Evolutionary conservation across 441 rosid genomes (phyloP), one percentile per base, ranked within the genome.

Genomic region (Erysimum cheiri): DNA sequence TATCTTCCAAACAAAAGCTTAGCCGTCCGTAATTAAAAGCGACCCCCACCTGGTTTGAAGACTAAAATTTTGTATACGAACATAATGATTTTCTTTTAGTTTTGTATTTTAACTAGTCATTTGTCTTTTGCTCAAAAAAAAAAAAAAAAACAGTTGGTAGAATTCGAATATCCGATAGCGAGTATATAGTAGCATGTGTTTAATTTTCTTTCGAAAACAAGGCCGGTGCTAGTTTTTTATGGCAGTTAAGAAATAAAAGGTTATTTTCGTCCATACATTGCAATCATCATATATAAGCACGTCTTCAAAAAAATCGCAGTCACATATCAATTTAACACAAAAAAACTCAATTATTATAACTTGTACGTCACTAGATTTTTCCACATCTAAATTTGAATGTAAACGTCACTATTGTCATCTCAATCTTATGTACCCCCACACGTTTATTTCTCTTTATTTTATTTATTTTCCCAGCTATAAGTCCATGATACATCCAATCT

Each of bases 41-140:
- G 70, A 72, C 70, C 64, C 70, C 64, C 70, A 64, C 39, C 75
- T 44, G 19, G 63, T 72, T 26, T 14, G 3, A 9, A 64, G 15
- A 31, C 50, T 46, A 19, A 50, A n/a, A 0, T 32, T 22, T 53
- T 60, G 8, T 7, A 26, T 33, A 29, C 2, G 31, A 49, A 43
- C 26, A 53, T 32, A 63, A 33, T 56, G 70, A 43, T 57, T 70
- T 47, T 49, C 1, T 19, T 60, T 35, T 35, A n/a, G 10, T 24
- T 56, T 26, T 9, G 13, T 24, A 9, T 48, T 59, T 49, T 50
- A 29, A n/a, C 14, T 3, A 29, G 1, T 29, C 2, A 60, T 17
- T 26, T 26, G 28, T 26, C 28, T 26, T 26, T 3, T 26, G 26
- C 26, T 24, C 26, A 24, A 24, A 24, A 24, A 24, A 24, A 24